Percentiles rank a stretch among this genome's conserved stretches.
Conservation (phyloP, 2,329 filamentous ascomycete genomes). For the Aspergillus tamarii region DNA sequence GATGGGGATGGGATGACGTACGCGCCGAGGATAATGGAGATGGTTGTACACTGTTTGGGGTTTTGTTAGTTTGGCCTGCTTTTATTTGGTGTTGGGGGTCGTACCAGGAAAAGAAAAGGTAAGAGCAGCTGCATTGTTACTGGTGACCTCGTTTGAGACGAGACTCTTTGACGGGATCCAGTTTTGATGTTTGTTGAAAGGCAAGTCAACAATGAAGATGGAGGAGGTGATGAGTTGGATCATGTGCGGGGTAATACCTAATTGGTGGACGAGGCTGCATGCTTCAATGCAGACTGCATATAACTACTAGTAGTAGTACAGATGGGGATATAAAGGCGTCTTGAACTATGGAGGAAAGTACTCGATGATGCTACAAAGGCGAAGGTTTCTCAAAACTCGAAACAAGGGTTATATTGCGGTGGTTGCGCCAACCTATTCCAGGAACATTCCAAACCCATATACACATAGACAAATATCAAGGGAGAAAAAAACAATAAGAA, state of each 20-base stretch:
- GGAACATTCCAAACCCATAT: neutral
- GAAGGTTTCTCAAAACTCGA: neutral
- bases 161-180: neutral
- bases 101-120: neutral
- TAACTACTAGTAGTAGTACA: neutral
- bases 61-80: neutral
- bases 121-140: neutral
- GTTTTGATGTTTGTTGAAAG: neutral
- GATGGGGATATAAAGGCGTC: neutral
- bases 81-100: neutral
- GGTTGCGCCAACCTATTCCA: neutral
- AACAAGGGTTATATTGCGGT: neutral
- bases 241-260: neutral
- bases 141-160: neutral
- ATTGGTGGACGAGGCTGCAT: neutral
- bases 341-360: no score
- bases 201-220: neutral
- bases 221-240: neutral
- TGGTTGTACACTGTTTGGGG: neutral
- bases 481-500: neutral
- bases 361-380: neutral
- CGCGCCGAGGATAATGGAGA: slow-evolving; percentile 21
- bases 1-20: slow-evolving; percentile 12
- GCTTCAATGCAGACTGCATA: no score
- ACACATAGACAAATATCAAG: accelerated